These are phyloP conservation scores for Hypericum androsaemum DNA, from an alignment of 345 rosid species.

Conservation along the genomic window DNA sequence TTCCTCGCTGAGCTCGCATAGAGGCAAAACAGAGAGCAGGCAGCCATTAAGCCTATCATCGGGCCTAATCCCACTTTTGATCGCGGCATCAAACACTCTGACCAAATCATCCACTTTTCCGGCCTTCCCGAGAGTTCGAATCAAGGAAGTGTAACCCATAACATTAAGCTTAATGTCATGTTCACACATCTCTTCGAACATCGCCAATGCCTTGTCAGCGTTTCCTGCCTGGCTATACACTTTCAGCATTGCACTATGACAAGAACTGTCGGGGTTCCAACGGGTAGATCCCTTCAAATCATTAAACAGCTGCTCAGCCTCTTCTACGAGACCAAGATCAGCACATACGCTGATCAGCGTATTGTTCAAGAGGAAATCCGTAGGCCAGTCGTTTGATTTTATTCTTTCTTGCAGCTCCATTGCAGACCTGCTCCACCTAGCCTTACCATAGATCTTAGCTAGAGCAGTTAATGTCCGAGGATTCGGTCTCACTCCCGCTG, in stretches of 20 bases:
- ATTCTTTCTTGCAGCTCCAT: conserved; percentile 70
- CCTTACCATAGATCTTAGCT: conserved; percentile 79
- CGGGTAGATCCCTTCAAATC: conserved; percentile 60
- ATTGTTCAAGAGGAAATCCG: conserved; percentile 73
- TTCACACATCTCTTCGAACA: conserved; percentile 58
- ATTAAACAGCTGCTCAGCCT: conserved; percentile 64
- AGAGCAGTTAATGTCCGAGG: conserved; percentile 76
- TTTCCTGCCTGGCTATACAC: conserved; percentile 71
- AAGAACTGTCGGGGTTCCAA: conserved; percentile 69
- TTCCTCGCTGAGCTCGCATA: conserved; percentile 51
- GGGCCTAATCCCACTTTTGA: conserved; percentile 46
- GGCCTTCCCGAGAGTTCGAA: conserved; percentile 73
- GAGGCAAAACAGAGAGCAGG: conserved; percentile 63
- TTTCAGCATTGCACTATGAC: conserved; percentile 80
- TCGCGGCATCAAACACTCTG: conserved; percentile 37
- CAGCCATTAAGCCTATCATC: conserved; percentile 90
- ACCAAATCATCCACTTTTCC: conserved; percentile 57
- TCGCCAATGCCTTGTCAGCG: conserved; percentile 53
- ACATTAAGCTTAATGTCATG: conserved; percentile 56
- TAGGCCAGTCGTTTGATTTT: conserved; percentile 60
- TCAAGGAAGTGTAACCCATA: conserved; percentile 85
- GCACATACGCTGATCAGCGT: conserved; percentile 90
- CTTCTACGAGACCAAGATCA: conserved; percentile 76
- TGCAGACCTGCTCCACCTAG: conserved; percentile 84
- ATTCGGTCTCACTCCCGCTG: conserved; percentile 57